These are phyloP conservation scores for Erigeron canadensis DNA, from an alignment of 129 eudicot species.

Conservation along the genomic window DNA sequence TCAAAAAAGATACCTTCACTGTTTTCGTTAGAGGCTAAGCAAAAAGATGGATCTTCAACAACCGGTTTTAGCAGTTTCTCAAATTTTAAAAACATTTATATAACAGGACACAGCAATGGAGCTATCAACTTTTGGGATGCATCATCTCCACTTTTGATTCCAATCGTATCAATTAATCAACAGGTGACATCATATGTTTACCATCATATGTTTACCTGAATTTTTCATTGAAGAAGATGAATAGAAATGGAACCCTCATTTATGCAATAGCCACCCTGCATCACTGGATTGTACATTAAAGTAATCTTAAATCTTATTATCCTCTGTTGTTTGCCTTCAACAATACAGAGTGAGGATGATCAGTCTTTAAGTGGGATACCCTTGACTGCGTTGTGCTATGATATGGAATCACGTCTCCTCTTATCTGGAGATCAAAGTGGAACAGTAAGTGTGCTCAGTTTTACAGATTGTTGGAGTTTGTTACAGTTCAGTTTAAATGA, in stretches of 20 bases:
- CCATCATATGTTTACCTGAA: not conserved
- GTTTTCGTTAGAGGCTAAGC: constrained; percentile 56
- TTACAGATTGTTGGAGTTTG: not conserved
- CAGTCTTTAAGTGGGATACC: constrained; percentile 67
- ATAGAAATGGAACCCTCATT: constrained; percentile 12
- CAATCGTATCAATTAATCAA: constrained; percentile 65
- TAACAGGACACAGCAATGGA: constrained; percentile 90
- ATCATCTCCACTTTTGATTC: constrained; percentile 68
- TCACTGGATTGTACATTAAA: not conserved
- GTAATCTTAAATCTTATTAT: not conserved
- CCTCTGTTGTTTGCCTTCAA: not conserved
- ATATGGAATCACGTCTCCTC: constrained; percentile 54
- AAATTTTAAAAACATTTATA: constrained; percentile 62
- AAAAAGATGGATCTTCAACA: constrained; percentile 53
- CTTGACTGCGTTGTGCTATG: constrained; percentile 60
- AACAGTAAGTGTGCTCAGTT: constrained; percentile 45
- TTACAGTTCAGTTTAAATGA: constrained; percentile 1
- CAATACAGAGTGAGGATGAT: constrained; percentile 74
- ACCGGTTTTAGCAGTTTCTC: constrained; percentile 61
- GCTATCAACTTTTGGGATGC: constrained; percentile 87
- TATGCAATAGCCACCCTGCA: not conserved
- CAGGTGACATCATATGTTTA: constrained; percentile 49
- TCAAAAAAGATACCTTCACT: constrained; percentile 51
- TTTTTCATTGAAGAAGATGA: not conserved
- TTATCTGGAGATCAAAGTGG: constrained; percentile 97